These are phyloP conservation scores for Escallonia rubra DNA, from an alignment of 129 eudicot genomes.

Conservation along the genomic window DNA sequence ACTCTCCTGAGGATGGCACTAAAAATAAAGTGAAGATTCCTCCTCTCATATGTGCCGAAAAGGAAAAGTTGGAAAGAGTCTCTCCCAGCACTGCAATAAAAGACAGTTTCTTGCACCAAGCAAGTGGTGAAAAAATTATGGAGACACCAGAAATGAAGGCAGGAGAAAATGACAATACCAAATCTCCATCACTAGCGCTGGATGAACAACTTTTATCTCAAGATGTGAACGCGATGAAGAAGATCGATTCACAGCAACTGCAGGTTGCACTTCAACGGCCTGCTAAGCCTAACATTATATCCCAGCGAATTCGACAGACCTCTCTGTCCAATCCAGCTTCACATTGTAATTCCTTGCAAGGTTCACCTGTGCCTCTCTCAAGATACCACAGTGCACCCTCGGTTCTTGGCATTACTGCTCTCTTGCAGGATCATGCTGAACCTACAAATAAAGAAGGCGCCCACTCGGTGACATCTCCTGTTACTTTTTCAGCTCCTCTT, in stretches of 20 bases:
- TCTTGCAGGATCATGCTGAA: slow-evolving; percentile 40
- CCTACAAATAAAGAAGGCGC: slow-evolving; percentile 15
- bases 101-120: slow-evolving; percentile 1
- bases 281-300: slow-evolving; percentile 34
- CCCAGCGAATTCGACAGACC: slow-evolving; percentile 24
- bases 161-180: slow-evolving; percentile 5
- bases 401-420: slow-evolving; percentile 49
- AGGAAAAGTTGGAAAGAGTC: slow-evolving; percentile 4
- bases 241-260: slow-evolving; percentile 23
- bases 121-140: slow-evolving; percentile 1
- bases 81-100: slow-evolving; percentile 4
- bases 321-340: slow-evolving; percentile 29
- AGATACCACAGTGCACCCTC: slow-evolving; percentile 46
- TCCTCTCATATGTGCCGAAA: not conserved
- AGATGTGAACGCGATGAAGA: slow-evolving; percentile 13
- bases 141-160: slow-evolving; percentile 14
- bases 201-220: slow-evolving; percentile 4
- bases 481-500: slow-evolving; percentile 24
- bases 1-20: slow-evolving; percentile 4
- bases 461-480: slow-evolving; percentile 10
- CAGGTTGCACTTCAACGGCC: slow-evolving; percentile 28
- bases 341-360: slow-evolving; percentile 28
- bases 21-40: slow-evolving; percentile 14
- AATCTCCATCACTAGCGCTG: slow-evolving; percentile 10
- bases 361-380: slow-evolving; percentile 33